Conservation (phyloP, 176 grass and related monocot species). For the Oryza meyeriana region DNA sequence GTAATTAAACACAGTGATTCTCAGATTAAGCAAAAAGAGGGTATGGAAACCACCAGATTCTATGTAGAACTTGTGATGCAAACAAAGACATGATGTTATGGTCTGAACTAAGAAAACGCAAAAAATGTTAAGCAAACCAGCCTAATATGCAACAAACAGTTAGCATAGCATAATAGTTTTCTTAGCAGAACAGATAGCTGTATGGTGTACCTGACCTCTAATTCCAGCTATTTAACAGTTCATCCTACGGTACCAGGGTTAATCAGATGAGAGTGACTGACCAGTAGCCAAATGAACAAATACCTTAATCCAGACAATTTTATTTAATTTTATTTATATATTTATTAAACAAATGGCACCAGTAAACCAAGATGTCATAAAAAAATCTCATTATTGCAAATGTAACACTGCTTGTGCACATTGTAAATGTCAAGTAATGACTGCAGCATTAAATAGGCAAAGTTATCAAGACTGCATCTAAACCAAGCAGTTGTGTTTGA, state of each 20-base stretch:
- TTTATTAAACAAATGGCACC: not conserved
- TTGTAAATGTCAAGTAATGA: not conserved
- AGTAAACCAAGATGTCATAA: conserved; percentile 12
- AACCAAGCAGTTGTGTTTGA: not conserved
- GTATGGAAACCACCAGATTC: not conserved
- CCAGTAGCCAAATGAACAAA: not conserved
- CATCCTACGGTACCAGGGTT: not conserved
- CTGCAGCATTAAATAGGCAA: not conserved
- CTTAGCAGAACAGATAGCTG: not conserved
- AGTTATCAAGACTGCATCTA: not conserved
- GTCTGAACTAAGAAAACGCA: not conserved
- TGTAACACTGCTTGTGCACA: not conserved
- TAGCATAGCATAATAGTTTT: not conserved
- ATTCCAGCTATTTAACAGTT: not conserved
- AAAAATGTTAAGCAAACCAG: not conserved
- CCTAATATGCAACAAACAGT: conserved; percentile 11
- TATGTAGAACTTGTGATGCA: not conserved
- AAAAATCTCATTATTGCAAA: not conserved
- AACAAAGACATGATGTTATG: not conserved
- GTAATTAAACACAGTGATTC: not conserved
- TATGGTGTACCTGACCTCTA: not conserved
- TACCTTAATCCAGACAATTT: not conserved
- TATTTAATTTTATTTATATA: not conserved
- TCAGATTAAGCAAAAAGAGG: not conserved
- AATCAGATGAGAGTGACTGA: not conserved